Evolutionary conservation across 495 filamentous ascomycete genomes (phyloP), one percentile per base, ranked within the genome.

Genomic region (Annulohypoxylon maeteangense): DNA sequence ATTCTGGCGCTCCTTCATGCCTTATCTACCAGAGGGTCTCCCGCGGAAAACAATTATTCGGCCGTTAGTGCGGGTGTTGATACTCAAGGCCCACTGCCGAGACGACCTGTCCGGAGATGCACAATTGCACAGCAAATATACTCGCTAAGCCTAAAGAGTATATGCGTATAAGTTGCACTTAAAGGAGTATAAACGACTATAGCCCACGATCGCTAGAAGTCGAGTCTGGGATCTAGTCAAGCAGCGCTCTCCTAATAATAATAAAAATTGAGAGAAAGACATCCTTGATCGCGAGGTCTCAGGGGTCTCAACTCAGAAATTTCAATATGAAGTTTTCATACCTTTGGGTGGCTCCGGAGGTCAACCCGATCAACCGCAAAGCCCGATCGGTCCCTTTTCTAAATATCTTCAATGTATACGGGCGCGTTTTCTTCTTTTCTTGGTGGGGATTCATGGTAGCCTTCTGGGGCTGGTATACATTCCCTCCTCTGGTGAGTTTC

Each of bases 361-460:
- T 92, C 77, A 94, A 96, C 75, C 93, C 93, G 0, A 82, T 89
- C 78, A 96, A 91, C 76, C 84, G 85, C 14, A 96, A 96, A 77
- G 94, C 94, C 32, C 87, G 86, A 42, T 91, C 91, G 0, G 89
- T 98, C 53, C 95, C 94, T 0, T 75, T 92, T 32, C 78, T 98
- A 27, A 98, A 98, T 76, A 90, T 91, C 7, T 74, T 93, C 65
- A 88, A 96, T 72, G 76, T 88, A 67, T 75, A 98, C 85, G 94
- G 95, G 48, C 87, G 94, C 2, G 93, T 95, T 0, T 97, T 96
- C 79, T 93, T 93, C 84, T 97, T 98, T 81, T 93, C 93, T 0
- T 97, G 94, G 91, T 87, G 93, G 53, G 95, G 95, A 7, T 98
- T 98, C 82, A 92, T 98, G 90, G 88, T 98, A 63, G 93, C 94